Evolutionary conservation across 352 stramenopile genomes (phyloP), one percentile per base, ranked within the genome.

Genomic region (Pythium dissimile): DNA sequence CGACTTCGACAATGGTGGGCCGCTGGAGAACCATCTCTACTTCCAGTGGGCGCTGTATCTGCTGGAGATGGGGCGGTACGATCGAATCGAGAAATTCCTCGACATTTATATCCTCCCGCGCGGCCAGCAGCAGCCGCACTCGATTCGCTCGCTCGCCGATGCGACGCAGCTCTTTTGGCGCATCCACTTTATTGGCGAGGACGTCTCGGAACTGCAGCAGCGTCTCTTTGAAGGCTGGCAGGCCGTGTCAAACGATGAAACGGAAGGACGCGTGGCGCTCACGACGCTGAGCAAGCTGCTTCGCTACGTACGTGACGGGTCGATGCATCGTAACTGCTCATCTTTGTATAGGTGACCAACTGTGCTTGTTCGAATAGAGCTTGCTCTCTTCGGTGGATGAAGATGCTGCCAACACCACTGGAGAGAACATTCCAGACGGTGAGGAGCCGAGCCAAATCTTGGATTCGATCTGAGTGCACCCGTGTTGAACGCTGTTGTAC

Each of bases 111-210:
- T 95, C 21, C 54, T 93, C 10, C 66, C 59, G 15, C 72, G 73
- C 6, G 69, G 63, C 12, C 63, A 84, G 26, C 54, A 48, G 5
- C 62, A 88, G 8, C 69, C 48, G n/a, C 77, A 92, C 55, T 73
- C 81, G 8, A 65, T 83, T 13, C 67, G 62, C 5, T 81, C 72
- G n/a, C 58, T 94, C 13, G 77, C 74, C 31, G 81, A 95, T 24
- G 77, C 75, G 1, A 93, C 81, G 9, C 85, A 95, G 58, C 66
- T 95, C 23, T 93, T 86, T 52, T 95, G 85, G 85, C 84, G 85
- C 31, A 67, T 95, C 30, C 79, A 84, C 11, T 91, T 95, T 54
- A 82, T 80, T 9, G 80, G 76, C 5, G 69, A 91, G 21, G 76
- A 91, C 38, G 75, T 70, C 1, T 54, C 50, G 5, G 66, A 82